Percentiles rank a stretch among this genome's conserved stretches.
These are phyloP conservation scores for Phytophthora sojae DNA, from an alignment of 352 stramenopile genomes.

Conservation along the genomic window DNA sequence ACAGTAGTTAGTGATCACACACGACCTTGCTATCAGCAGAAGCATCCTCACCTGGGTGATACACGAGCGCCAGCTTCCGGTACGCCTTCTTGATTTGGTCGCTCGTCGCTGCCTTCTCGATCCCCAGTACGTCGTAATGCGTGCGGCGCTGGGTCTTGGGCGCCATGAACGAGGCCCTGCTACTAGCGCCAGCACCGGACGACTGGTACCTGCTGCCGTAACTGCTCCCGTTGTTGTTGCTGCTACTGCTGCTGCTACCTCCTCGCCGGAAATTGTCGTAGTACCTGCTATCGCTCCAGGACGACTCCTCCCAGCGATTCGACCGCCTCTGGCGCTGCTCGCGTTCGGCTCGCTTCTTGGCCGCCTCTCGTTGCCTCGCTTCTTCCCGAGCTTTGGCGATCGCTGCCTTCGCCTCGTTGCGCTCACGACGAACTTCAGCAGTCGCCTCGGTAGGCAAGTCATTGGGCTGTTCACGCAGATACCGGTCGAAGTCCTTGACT, in stretches of 20 bases:
- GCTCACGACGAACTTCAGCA: constrained; percentile 55
- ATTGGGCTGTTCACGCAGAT: constrained; percentile 56
- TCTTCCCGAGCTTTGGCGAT: constrained; percentile 58
- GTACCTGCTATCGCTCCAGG: constrained; percentile 63
- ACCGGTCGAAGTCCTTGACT: constrained; percentile 80
- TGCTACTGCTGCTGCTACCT: constrained; percentile 15
- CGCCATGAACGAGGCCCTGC: constrained; percentile 44
- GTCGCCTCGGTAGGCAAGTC: constrained; percentile 30
- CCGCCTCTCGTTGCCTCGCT: constrained; percentile 43
- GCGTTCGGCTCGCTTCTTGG: constrained; percentile 50
- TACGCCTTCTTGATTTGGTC: constrained; percentile 92
- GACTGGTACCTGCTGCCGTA: constrained; percentile 29
- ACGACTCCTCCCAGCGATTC: constrained; percentile 44
- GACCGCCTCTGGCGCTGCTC: constrained; percentile 54
- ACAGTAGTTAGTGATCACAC: neutral
- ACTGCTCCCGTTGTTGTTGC: constrained; percentile 10
- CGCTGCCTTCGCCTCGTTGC: constrained; percentile 52
- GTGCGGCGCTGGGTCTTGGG: constrained; percentile 49
- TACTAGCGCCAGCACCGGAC: constrained; percentile 10
- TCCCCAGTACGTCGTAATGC: constrained; percentile 86
- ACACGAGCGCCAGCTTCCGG: constrained; percentile 85
- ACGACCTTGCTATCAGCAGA: neutral
- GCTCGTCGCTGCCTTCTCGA: constrained; percentile 57
- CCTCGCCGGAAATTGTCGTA: constrained; percentile 56
- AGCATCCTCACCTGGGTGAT: constrained; percentile 78